A percentile compares a stretch with the other conserved stretches of the same genome.
Conservation (phyloP, 495 filamentous ascomycete species). For the Apodospora peruviana region DNA sequence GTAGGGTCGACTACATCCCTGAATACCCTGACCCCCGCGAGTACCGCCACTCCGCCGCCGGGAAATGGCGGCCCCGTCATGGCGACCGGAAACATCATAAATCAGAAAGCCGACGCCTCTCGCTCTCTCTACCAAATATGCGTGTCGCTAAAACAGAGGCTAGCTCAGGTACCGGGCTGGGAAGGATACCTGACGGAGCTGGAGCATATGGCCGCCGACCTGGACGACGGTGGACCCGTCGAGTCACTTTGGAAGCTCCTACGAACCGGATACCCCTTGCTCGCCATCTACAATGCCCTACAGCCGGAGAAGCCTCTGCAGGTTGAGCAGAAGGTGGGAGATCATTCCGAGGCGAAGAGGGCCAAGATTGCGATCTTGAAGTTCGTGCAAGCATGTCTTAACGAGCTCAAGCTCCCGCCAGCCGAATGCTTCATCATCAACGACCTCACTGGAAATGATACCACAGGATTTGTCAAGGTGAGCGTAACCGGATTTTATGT, state of each 20-base stretch:
- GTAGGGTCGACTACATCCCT: conserved; percentile 44
- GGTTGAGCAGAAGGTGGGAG: conserved; percentile 51
- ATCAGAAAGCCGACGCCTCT: conserved; percentile 81
- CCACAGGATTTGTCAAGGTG: conserved; percentile 95
- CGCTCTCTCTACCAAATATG: conserved; percentile 93
- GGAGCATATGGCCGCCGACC: conserved; percentile 37
- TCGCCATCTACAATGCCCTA: conserved; percentile 84
- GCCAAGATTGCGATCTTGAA: conserved; percentile 56
- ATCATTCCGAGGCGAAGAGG: conserved; percentile 56
- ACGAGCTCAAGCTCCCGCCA: conserved; percentile 67
- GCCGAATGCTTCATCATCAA: conserved; percentile 86
- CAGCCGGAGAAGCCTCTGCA: conserved; percentile 58
- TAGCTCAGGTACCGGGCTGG: conserved; percentile 79
- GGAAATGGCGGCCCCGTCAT: conserved; percentile 50
- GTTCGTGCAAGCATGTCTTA: conserved; percentile 50
- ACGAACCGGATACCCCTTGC: conserved; percentile 74
- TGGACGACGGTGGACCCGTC: conserved; percentile 71
- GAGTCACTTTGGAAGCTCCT: conserved; percentile 86
- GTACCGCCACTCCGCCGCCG: conserved; percentile 28
- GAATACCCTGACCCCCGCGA: conserved; percentile 38
- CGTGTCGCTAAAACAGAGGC: conserved; percentile 69
- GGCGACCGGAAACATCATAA: conserved; percentile 87
- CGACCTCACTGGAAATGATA: conserved; percentile 89
- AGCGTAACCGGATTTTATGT: conserved; percentile 5
- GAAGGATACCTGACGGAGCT: conserved; percentile 65